Evolutionary conservation across 768 basidiomycete genomes (phyloP).

Genomic region (Tulasnella sp.): DNA sequence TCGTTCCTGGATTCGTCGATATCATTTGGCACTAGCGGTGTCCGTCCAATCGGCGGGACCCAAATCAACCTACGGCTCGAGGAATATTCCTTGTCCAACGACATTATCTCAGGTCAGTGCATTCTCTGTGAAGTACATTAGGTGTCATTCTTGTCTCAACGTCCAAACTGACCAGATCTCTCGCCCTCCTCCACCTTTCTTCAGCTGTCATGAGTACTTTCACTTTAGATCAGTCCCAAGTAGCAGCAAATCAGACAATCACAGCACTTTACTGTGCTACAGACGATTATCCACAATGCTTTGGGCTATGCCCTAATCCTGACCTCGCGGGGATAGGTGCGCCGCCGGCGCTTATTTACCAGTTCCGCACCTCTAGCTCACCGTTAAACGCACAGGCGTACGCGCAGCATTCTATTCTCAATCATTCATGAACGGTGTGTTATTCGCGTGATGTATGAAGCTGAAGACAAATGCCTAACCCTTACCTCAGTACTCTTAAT

Average conservation of each 20-base stretch:
- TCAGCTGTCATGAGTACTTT: background rate
- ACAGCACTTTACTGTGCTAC: conserved; percentile 3
- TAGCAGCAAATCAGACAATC: background rate
- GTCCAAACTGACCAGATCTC: too few relatives aligned
- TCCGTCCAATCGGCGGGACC: too few relatives aligned
- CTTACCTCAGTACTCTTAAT: background rate
- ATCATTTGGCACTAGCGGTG: too few relatives aligned
- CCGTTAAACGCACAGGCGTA: background rate
- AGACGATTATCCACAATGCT: background rate
- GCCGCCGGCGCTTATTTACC: background rate
- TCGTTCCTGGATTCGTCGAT: too few relatives aligned
- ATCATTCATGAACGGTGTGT: conserved; percentile 10
- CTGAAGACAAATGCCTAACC: background rate
- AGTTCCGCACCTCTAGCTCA: background rate
- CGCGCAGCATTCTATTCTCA: conserved; percentile 13
- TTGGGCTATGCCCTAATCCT: conserved; percentile 8
- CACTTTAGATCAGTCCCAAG: background rate
- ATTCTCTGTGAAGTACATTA: too few relatives aligned
- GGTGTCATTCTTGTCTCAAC: too few relatives aligned
- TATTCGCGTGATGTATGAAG: background rate
- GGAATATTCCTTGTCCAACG: too few relatives aligned
- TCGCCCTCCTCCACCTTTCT: background rate
- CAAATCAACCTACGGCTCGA: too few relatives aligned
- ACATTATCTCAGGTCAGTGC: too few relatives aligned
- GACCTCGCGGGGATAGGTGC: conserved; percentile 10